Evolutionary conservation across 2,329 filamentous ascomycete genomes (phyloP), one percentile per base, ranked within the genome.

Genomic region (Xylaria sp.): DNA sequence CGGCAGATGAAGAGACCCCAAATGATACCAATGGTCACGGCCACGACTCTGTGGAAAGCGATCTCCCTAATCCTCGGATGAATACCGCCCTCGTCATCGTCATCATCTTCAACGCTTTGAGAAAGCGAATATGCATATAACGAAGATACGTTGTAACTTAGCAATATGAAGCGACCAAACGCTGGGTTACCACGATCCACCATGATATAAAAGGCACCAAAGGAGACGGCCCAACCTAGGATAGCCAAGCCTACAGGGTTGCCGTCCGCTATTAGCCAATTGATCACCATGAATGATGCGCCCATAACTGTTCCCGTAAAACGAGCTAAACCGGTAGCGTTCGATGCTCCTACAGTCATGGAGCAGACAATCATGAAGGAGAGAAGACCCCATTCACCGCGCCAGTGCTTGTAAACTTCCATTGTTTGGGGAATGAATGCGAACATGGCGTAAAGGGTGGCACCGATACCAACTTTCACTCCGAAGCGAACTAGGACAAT

Each of bases 321-420:
- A 73, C 96, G 90, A 58, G 94, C 90, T 76, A 90, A 90, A 3
- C 94, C 94, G 0, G 95, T 98, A 1, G 95, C 97, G 79, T 98
- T 99, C 27, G 94, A 93, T 8, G 96, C 94, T 32, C 96, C 96
- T 25, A 98, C 95, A 0, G 95, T 99, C 94, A 98, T 98, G 44
- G 93, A 94, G 78, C 94, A 97, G 27, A 99, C 96, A 77, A 98
- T 90, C 95, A 98, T 98, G 83, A 97, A 98, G 0, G 94, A 97
- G 64, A 99, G 81, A 1, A 99, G 85, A 25, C 96, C 96, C 96
- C 96, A 99, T 84, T 99, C 96, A 35, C 95, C 95, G 78, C 95
- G 87, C 93, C 94, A 98, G 75, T 91, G 91, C 61, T 90, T 86
- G 78, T 98, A 99, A 23, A 92, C 86, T 0, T 92, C 92, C 61